Evolutionary conservation across 2,329 filamentous ascomycete genomes (phyloP).

Genomic region (Chaetomiaceae sp.): DNA sequence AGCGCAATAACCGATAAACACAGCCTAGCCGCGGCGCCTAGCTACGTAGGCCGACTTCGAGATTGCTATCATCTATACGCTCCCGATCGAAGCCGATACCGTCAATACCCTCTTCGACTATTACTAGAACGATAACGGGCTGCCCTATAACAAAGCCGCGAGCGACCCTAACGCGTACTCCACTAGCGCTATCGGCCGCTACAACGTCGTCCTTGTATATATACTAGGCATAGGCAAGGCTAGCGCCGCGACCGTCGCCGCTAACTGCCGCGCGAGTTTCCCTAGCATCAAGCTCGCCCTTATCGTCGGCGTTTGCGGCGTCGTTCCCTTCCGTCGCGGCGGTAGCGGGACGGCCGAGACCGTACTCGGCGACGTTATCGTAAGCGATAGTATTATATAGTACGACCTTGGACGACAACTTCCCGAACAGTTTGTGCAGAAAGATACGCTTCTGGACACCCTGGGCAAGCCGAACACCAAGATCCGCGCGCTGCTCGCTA

Average conservation of each 20-base stretch:
- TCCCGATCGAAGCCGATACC: slow-evolving; percentile 8
- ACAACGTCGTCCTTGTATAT: slow-evolving; percentile 30
- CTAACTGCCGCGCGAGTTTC: slow-evolving; percentile 34
- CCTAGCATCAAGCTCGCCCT: slow-evolving; percentile 32
- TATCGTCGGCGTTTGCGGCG: slow-evolving; percentile 40
- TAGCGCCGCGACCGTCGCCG: slow-evolving; percentile 27
- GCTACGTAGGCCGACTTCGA: slow-evolving; percentile 8
- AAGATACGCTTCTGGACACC: slow-evolving; percentile 24
- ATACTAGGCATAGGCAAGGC: slow-evolving; percentile 30
- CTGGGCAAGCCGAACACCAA: slow-evolving; percentile 26
- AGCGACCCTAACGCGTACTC: slow-evolving; percentile 7
- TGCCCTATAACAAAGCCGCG: slow-evolving; percentile 6
- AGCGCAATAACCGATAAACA: background rate
- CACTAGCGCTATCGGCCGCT: slow-evolving; percentile 7
- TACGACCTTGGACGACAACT: slow-evolving; percentile 30
- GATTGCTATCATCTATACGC: slow-evolving; percentile 15
- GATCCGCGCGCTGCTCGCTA: slow-evolving; percentile 29
- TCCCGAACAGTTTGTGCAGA: slow-evolving; percentile 24
- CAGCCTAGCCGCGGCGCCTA: slow-evolving; percentile 3
- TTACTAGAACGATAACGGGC: slow-evolving; percentile 9
- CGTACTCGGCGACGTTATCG: slow-evolving; percentile 34
- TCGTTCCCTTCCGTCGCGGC: slow-evolving; percentile 10
- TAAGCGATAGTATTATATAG: slow-evolving; percentile 30
- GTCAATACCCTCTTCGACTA: slow-evolving; percentile 9
- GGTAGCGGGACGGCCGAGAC: slow-evolving; percentile 10